phyloP scores from a whole-genome alignment of 441 rosid species.

The Populus trichocarpa region DNA sequence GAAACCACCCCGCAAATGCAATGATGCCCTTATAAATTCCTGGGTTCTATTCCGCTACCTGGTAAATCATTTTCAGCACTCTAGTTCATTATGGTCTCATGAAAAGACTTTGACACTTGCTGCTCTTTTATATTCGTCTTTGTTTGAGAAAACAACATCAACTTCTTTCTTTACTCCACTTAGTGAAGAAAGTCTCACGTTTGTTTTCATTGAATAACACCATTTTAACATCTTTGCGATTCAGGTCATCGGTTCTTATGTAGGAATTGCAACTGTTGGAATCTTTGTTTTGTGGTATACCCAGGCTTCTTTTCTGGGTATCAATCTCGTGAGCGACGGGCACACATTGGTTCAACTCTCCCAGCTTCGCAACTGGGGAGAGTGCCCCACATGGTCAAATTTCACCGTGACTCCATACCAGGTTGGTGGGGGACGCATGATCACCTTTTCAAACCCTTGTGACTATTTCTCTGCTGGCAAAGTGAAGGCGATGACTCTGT shows the following conservation, averaged over 20 bases:
- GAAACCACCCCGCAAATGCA: slow-evolving; percentile 78
- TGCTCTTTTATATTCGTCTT: not conserved
- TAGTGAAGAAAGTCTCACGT: not conserved
- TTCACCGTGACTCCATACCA: slow-evolving; percentile 61
- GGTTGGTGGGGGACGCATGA: slow-evolving; percentile 44
- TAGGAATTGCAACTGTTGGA: slow-evolving; percentile 91
- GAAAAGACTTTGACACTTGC: not conserved
- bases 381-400: slow-evolving; percentile 74
- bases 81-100: too few species aligned
- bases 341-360: slow-evolving; percentile 62
- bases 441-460: slow-evolving; percentile 61
- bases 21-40: slow-evolving; percentile 61
- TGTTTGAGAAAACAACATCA: not conserved
- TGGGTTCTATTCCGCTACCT: slow-evolving; percentile 80
- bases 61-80: slow-evolving; percentile 33
- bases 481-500: slow-evolving; percentile 84
- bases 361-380: slow-evolving; percentile 76
- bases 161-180: not conserved
- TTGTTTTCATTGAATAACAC: not conserved
- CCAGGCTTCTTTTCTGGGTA: slow-evolving; percentile 68
- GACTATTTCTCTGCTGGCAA: slow-evolving; percentile 78
- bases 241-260: slow-evolving; percentile 80
- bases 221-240: not conserved
- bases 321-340: slow-evolving; percentile 63
- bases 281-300: slow-evolving; percentile 85